Conservation (phyloP, 495 filamentous ascomycete species). For the Penicillium crystallinum region DNA sequence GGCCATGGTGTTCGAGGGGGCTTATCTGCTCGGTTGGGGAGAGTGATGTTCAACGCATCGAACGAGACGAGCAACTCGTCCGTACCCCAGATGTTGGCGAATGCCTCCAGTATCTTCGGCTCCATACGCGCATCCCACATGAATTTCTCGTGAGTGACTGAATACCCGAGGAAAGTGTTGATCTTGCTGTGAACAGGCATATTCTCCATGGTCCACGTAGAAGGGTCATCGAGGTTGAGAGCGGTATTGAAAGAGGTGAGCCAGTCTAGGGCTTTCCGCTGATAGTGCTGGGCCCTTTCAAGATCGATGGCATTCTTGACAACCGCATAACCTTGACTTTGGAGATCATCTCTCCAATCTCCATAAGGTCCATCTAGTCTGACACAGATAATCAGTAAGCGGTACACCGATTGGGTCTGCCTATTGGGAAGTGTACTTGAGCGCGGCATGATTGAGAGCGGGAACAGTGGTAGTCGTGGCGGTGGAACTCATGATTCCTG, state of each 20-base stretch:
- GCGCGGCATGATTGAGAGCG: not conserved
- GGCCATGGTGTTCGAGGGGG: conserved; percentile 17
- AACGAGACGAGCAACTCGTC: conserved; percentile 17
- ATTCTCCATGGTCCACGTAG: conserved; percentile 28
- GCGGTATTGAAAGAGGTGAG: conserved; percentile 20
- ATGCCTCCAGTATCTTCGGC: conserved; percentile 31
- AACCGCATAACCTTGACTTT: conserved; percentile 26
- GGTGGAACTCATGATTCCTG: not conserved
- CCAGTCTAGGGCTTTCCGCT: conserved; percentile 23
- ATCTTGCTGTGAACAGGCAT: conserved; percentile 27
- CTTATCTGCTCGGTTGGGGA: conserved; percentile 9
- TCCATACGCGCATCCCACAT: conserved; percentile 43
- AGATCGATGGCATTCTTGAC: conserved; percentile 23
- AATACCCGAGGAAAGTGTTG: conserved; percentile 28
- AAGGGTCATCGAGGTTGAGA: conserved; percentile 24
- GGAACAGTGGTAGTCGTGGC: not conserved
- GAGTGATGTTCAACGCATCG: not conserved
- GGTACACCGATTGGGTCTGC: not conserved
- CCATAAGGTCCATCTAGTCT: conserved; percentile 23
- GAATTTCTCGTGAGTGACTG: conserved; percentile 39
- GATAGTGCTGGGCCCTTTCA: conserved; percentile 23
- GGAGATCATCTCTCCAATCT: conserved; percentile 31
- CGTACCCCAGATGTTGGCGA: conserved; percentile 20
- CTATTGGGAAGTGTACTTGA: not conserved
- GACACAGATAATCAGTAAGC: not conserved